A percentile compares a stretch with the other conserved stretches of the same genome.
Conservation (phyloP, 1,284 basidiomycete species). For the Tilletia walkeri region DNA sequence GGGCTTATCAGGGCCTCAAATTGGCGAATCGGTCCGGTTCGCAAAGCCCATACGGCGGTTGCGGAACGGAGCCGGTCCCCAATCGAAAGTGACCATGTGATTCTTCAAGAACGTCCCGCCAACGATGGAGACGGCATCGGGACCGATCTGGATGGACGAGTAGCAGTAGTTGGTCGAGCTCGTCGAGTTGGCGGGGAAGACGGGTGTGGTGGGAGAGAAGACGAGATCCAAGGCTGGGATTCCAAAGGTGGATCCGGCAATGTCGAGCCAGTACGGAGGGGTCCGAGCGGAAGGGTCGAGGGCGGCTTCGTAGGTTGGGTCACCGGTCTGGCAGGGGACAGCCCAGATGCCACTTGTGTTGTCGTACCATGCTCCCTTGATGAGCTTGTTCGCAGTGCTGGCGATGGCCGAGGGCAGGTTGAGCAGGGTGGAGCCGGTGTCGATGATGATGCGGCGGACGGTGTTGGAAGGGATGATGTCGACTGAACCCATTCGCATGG, state of each 20-base stretch:
- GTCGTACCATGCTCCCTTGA: constrained; percentile 29
- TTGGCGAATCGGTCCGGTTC: constrained; percentile 25
- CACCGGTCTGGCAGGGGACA: constrained; percentile 41
- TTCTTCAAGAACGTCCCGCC: constrained; percentile 46
- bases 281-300: constrained; percentile 24
- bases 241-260: constrained; percentile 33
- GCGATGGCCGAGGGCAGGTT: constrained; percentile 32
- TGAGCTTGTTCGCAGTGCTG: constrained; percentile 33
- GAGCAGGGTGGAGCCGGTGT: constrained; percentile 40
- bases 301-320: constrained; percentile 32
- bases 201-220: constrained; percentile 40
- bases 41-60: constrained; percentile 34
- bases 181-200: constrained; percentile 27
- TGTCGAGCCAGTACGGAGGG: constrained; percentile 29
- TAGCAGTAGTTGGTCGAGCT: constrained; percentile 35
- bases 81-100: constrained; percentile 38
- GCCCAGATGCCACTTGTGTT: constrained; percentile 30
- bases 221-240: constrained; percentile 39
- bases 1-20: background rate
- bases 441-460: constrained; percentile 31
- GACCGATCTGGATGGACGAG: constrained; percentile 39
- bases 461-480: constrained; percentile 26
- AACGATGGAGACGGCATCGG: constrained; percentile 33
- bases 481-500: constrained; percentile 33
- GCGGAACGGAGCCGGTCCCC: constrained; percentile 29